Evolutionary conservation across 257 asterid genomes (phyloP).

Genomic region (Schizonepeta tenuifolia): DNA sequence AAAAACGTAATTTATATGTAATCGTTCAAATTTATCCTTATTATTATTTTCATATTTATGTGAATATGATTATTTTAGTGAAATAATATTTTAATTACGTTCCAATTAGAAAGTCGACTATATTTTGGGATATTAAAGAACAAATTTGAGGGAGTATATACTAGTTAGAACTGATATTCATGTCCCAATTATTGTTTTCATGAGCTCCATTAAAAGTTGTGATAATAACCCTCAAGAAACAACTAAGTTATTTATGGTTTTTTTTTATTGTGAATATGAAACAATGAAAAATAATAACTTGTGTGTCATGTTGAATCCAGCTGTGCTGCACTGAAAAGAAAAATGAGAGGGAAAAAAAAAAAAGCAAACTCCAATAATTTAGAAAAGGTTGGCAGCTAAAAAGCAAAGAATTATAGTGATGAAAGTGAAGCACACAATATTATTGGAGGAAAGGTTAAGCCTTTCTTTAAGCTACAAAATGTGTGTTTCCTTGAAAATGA

Average conservation of each 20-base stretch:
- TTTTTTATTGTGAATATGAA: constrained; percentile 28
- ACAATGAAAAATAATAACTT: neutral
- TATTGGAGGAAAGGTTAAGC: neutral
- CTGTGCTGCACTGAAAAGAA: constrained; percentile 35
- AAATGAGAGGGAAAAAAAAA: neutral
- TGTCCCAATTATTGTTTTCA: neutral
- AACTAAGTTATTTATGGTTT: constrained; percentile 25
- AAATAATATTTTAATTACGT: no score
- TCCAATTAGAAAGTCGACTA: no score
- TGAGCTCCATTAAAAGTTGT: constrained; percentile 10
- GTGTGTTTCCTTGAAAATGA: constrained; percentile 13
- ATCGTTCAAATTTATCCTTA: no score
- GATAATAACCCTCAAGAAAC: neutral
- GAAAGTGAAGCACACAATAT: constrained; percentile 8
- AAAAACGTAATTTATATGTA: no score
- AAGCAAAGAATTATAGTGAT: constrained; percentile 1
- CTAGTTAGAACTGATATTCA: no score
- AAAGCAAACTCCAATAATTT: constrained; percentile 12
- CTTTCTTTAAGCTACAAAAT: neutral
- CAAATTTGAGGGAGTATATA: no score
- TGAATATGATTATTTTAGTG: no score
- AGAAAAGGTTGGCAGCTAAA: constrained; percentile 15
- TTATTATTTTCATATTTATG: no score
- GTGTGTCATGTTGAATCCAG: constrained; percentile 29
- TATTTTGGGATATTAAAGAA: no score